Base-by-base conservation (phyloP, 2,329 filamentous ascomycete species). In the Xylaria polymorpha region DNA sequence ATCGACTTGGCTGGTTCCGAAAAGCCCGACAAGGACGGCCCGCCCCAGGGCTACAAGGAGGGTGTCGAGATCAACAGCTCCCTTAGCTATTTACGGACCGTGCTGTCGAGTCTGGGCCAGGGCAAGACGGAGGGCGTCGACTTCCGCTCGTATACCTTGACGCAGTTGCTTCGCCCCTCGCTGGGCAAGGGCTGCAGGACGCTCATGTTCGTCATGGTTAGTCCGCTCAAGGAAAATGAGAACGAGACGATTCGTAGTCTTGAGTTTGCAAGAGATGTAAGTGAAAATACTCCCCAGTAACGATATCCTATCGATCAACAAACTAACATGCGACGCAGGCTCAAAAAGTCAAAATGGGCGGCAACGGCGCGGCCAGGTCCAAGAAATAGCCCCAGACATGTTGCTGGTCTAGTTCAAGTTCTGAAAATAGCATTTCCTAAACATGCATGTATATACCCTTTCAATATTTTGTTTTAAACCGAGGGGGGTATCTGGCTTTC, bases 191-290 rank as follows among this genome's bases (percentile, higher is more conserved):
- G 97, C 80, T 96, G 92, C 74, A 97, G 98, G 83, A 99, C 96
- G 0, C 90, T 99, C 76, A 99, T 99, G 96, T 97, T 99, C 80
- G 94, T 98, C 79, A 98, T 98, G 94, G 92, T 97, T 66, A 96
- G 92, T 74, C 96, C 96, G 41, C 84, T 98, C 68, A 93, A 97
- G 83, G 92, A 90, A 6, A 96, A 98, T 83, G 84, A 98, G 72
- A 92, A 91, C 77, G 96, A 99, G 85, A 98, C 94, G 3, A 85
- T 98, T 79, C 97, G 94, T 53, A 98, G 94, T 85, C 85, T 99
- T 80, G 92, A 96, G 77, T 99, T 99, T 81, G 96, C 96, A 18
- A 97, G 93, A 41, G 98, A 97, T 87, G 94, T 94, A 81, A 78
- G 83, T 77, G 22, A 39, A 60, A 29, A 29, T 29, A 4, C 14